Conservation (phyloP, 2,329 filamentous ascomycete species). For the Colletotrichum horii region DNA sequence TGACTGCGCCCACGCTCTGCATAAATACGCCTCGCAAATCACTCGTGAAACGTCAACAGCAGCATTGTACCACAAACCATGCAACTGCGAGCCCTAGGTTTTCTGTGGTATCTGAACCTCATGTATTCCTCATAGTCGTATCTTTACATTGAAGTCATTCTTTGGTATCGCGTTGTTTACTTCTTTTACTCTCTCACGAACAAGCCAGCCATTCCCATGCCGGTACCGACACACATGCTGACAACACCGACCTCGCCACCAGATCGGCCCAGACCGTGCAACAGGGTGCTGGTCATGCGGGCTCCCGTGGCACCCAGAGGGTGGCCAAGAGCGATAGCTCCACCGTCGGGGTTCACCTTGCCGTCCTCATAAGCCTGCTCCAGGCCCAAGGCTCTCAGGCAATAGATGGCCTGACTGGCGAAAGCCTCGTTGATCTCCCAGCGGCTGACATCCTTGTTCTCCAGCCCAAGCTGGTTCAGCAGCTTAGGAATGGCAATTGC, state of each 20-base stretch:
- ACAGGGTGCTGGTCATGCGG: slow-evolving; percentile 76
- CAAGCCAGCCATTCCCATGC: slow-evolving; percentile 77
- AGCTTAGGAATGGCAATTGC: slow-evolving; percentile 86
- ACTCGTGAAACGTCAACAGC: not conserved
- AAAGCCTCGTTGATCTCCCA: slow-evolving; percentile 96
- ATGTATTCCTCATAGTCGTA: not conserved
- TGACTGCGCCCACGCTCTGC: not conserved
- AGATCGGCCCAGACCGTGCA: slow-evolving; percentile 69
- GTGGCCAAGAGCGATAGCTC: slow-evolving; percentile 93
- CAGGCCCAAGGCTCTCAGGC: slow-evolving; percentile 72
- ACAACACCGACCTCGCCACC: slow-evolving; percentile 79
- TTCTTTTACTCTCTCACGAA: slow-evolving; percentile 66
- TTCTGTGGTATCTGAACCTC: not conserved
- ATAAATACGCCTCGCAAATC: not conserved
- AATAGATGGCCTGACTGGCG: slow-evolving; percentile 72
- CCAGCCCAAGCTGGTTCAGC: slow-evolving; percentile 70
- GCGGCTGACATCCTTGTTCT: slow-evolving; percentile 72
- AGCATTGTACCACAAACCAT: not conserved
- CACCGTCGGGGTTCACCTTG: slow-evolving; percentile 89
- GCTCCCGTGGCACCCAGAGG: slow-evolving; percentile 89
- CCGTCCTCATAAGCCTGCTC: slow-evolving; percentile 65
- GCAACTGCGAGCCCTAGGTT: not conserved
- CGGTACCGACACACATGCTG: slow-evolving; percentile 88
- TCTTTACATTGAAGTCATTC: not conserved
- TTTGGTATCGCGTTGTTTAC: not conserved